phyloP scores from a whole-genome alignment of 768 basidiomycete species.

The Pleurotus djamor region DNA sequence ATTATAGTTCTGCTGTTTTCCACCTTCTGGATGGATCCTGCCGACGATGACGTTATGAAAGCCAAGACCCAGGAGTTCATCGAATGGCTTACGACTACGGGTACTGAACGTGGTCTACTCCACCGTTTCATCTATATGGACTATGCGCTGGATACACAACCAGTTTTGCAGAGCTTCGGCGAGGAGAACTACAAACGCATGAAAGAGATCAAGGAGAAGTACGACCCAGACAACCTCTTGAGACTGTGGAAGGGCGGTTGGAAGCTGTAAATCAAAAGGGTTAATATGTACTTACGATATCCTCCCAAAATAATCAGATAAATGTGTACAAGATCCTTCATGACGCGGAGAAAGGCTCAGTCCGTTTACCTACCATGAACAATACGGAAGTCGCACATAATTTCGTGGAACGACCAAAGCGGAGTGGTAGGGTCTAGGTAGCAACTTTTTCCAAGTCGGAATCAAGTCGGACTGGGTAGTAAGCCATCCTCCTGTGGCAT shows the following conservation, averaged over 20 bases:
- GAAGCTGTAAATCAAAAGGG: background rate
- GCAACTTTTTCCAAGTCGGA: too few relatives aligned
- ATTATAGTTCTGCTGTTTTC: conserved; percentile 1
- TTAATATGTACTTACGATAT: background rate
- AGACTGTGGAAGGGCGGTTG: conserved; percentile 5
- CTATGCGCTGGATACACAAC: conserved; percentile 2
- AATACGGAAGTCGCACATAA: too few relatives aligned
- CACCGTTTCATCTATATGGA: conserved; percentile 11
- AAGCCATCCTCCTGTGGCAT: too few relatives aligned
- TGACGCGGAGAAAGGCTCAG: too few relatives aligned
- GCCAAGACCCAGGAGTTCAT: conserved; percentile 2
- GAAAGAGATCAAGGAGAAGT: background rate
- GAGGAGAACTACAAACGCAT: background rate
- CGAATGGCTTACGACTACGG: conserved; percentile 3
- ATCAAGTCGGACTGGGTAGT: too few relatives aligned
- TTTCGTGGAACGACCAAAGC: too few relatives aligned
- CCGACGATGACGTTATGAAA: conserved; percentile 7
- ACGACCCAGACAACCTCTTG: conserved; percentile 2
- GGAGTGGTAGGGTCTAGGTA: too few relatives aligned
- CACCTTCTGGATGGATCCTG: conserved; percentile 10
- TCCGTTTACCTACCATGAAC: too few relatives aligned
- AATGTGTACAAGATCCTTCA: too few relatives aligned
- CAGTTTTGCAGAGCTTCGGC: conserved; percentile 1
- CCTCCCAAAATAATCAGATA: too few relatives aligned
- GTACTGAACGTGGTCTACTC: conserved; percentile 1